Base-by-base conservation (phyloP, 306 rosid species). In the Dicorynia guianensis region DNA sequence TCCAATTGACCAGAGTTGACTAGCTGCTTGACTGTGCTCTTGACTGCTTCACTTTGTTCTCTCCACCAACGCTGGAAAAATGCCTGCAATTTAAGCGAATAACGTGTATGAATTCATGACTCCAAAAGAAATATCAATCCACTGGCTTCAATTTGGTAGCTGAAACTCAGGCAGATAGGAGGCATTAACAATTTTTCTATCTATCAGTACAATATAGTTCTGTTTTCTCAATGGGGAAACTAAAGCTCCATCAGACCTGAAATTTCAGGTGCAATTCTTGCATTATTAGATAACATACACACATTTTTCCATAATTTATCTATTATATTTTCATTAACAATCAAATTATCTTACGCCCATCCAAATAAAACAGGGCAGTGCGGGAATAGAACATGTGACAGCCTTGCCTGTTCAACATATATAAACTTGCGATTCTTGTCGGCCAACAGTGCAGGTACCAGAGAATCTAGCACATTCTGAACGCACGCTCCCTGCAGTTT, bases 361-460 rank as follows among this genome's bases (percentile, higher is more conserved):
- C 53, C 53, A 60, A n/a, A 35, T 3, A 15, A 46, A 30, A 66
- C 15, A 30, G 20, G 11, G 25, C 6, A 68, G 10, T 7, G 38
- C 6, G 60, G 11, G 15, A 33, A 7, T 34, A 13, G 38, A 25
- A 56, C 11, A 59, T 6, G 39, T n/a, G 56, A 20, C 44, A 19
- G 6, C 15, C 75, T 83, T 85, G 67, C 98, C 97, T 86, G 90
- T 71, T 93, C 98, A 63, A 86, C 97, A 65, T 86, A 93, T 20
- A 93, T 82, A 72, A 91, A 93, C 84, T 86, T 93, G 67, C 98
- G 93, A 39, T 93, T 93, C 80, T 83, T 85, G 60, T 93, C 92
- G 0, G 85, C 96, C 76, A 91, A 75, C 86, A 90, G 63, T 3
- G 97, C 96, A 0, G 89, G 80, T 15, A 88, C 47, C 34, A 85